Evolutionary conservation across 1,284 basidiomycete species (phyloP).

Genomic region (Cryptococcus neoformans): DNA sequence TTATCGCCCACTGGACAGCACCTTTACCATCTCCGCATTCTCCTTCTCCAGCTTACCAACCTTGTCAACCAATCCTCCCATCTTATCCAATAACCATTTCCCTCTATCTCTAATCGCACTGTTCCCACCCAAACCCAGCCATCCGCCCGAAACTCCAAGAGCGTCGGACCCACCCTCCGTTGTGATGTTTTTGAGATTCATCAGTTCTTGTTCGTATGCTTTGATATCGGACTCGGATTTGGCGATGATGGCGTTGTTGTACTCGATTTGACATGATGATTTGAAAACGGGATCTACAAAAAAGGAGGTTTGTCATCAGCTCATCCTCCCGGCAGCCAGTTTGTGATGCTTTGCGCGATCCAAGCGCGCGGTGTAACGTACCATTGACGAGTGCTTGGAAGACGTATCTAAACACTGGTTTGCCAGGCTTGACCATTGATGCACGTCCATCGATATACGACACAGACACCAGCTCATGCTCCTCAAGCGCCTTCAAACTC

Average conservation of each 20-base stretch:
- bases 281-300: conserved; percentile 69
- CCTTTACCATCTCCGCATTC: conserved; percentile 66
- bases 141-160: conserved; percentile 25
- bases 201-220: conserved; percentile 72
- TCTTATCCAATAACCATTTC: conserved; percentile 69
- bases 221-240: conserved; percentile 64
- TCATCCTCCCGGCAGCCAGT: neutral
- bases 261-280: conserved; percentile 75
- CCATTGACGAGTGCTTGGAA: conserved; percentile 77
- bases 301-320: neutral
- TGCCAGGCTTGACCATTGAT: conserved; percentile 78
- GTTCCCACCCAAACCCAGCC: conserved; percentile 48
- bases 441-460: conserved; percentile 76
- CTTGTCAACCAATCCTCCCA: conserved; percentile 65
- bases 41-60: conserved; percentile 65
- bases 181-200: conserved; percentile 61
- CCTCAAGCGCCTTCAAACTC: conserved; percentile 79
- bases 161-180: conserved; percentile 41
- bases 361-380: conserved; percentile 38
- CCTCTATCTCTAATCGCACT: conserved; percentile 62
- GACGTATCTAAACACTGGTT: conserved; percentile 81
- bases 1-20: conserved; percentile 31
- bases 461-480: conserved; percentile 82
- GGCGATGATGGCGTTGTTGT: conserved; percentile 70
- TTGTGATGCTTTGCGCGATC: neutral